phyloP scores from a whole-genome alignment of 2,329 filamentous ascomycete genomes.

The Sarocladium kiliense region DNA sequence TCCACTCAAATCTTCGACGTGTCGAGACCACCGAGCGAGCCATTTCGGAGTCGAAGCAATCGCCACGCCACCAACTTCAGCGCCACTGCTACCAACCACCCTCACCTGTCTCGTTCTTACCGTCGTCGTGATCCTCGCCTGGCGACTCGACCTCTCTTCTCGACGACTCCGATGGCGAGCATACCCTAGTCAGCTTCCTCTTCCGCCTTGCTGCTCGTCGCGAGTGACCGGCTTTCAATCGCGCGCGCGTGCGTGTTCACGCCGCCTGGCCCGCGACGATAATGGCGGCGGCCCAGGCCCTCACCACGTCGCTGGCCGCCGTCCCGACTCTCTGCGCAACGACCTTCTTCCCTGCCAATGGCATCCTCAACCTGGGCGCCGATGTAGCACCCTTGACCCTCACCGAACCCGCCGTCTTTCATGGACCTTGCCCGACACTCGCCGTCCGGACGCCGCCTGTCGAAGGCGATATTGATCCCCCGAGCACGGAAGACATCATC shows the following conservation, averaged over 20 bases:
- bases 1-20: no score
- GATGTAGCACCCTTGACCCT: slow-evolving; percentile 52
- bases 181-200: neutral
- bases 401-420: slow-evolving; percentile 52
- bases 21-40: neutral
- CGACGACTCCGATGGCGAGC: slow-evolving; percentile 5
- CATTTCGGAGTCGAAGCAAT: neutral
- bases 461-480: neutral
- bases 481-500: slow-evolving; percentile 7
- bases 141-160: neutral
- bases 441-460: neutral
- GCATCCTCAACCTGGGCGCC: slow-evolving; percentile 44
- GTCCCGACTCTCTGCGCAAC: slow-evolving; percentile 32
- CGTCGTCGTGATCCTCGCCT: neutral
- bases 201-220: neutral
- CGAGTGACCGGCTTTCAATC: neutral
- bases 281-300: slow-evolving; percentile 9
- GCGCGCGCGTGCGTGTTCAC: neutral
- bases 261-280: slow-evolving; percentile 1
- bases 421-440: slow-evolving; percentile 25
- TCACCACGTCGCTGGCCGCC: slow-evolving; percentile 22
- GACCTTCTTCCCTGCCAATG: slow-evolving; percentile 37
- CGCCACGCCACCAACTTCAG: neutral
- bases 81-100: neutral
- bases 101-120: neutral